Percentiles rank a stretch among this genome's conserved stretches.
These are phyloP conservation scores for Haematococcus lacustris DNA, from an alignment of 139 green algal species.

Conservation along the genomic window DNA sequence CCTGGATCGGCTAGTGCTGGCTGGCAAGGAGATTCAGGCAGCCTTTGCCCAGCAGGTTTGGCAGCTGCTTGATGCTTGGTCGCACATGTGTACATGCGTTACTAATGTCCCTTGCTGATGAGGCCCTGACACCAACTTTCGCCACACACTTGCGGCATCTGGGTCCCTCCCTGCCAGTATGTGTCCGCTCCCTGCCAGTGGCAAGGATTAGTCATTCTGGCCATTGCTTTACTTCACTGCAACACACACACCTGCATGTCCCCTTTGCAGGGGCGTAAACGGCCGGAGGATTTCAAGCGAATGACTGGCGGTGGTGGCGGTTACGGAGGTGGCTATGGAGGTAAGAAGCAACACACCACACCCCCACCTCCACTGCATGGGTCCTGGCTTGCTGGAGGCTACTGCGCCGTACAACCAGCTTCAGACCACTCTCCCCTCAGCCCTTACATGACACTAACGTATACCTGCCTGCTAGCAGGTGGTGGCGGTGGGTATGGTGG, in stretches of 20 bases:
- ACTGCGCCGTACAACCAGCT: background rate
- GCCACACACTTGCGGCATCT: no score
- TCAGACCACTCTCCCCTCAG: background rate
- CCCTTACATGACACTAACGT: background rate
- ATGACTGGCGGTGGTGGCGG: background rate
- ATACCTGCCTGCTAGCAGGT: background rate
- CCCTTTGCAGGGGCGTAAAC: slow-evolving; percentile 36
- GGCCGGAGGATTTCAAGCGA: slow-evolving; percentile 35
- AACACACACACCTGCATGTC: no score
- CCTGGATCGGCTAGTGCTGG: slow-evolving; percentile 23
- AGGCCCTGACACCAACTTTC: no score
- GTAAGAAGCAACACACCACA: background rate
- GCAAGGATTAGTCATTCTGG: no score
- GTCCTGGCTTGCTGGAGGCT: background rate
- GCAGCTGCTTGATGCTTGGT: background rate
- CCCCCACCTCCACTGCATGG: background rate
- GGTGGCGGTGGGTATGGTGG: no score
- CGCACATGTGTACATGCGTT: background rate
- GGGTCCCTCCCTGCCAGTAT: no score
- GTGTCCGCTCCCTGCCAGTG: no score
- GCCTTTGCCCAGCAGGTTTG: slow-evolving; percentile 2
- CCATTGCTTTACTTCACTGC: no score
- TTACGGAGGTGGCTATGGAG: background rate
- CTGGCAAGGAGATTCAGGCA: slow-evolving; percentile 29
- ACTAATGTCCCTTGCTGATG: no score